Evolutionary conservation across 495 filamentous ascomycete species (phyloP).

Genomic region (Penicillium malachiteum): DNA sequence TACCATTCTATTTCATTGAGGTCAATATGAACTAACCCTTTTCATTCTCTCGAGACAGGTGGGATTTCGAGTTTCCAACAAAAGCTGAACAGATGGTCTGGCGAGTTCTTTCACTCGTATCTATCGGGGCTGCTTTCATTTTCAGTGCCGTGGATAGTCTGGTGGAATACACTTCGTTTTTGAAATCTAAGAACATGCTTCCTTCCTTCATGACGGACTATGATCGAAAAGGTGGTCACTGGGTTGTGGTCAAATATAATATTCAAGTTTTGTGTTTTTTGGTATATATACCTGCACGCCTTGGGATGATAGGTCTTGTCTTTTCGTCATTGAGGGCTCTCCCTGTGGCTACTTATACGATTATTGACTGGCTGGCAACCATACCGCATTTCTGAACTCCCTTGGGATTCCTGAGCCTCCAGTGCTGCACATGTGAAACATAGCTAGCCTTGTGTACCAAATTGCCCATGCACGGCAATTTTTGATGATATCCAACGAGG

Average conservation of each 20-base stretch:
- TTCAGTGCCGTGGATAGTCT: not conserved
- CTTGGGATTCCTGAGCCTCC: too few relatives aligned
- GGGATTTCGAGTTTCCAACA: slow-evolving; percentile 11
- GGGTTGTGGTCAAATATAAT: too few relatives aligned
- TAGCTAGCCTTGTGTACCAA: too few relatives aligned
- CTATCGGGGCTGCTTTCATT: not conserved
- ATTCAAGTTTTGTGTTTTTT: not conserved
- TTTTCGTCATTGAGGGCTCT: not conserved
- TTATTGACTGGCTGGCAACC: not conserved
- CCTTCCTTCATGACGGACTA: too few relatives aligned
- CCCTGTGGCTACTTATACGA: not conserved
- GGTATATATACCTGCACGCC: not conserved
- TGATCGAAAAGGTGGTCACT: too few relatives aligned
- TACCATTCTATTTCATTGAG: too few relatives aligned
- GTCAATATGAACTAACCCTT: not conserved
- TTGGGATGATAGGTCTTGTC: not conserved
- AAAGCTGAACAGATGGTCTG: slow-evolving; percentile 8
- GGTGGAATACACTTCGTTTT: not conserved
- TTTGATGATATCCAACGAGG: too few relatives aligned
- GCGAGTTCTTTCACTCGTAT: slow-evolving; percentile 8
- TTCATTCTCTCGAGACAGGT: not conserved
- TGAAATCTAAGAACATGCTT: not conserved
- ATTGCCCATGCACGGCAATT: too few relatives aligned
- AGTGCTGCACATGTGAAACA: too few relatives aligned
- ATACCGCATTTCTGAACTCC: not conserved